Conservation (phyloP, 2,329 filamentous ascomycete species). For the Talaromyces sp. region DNA sequence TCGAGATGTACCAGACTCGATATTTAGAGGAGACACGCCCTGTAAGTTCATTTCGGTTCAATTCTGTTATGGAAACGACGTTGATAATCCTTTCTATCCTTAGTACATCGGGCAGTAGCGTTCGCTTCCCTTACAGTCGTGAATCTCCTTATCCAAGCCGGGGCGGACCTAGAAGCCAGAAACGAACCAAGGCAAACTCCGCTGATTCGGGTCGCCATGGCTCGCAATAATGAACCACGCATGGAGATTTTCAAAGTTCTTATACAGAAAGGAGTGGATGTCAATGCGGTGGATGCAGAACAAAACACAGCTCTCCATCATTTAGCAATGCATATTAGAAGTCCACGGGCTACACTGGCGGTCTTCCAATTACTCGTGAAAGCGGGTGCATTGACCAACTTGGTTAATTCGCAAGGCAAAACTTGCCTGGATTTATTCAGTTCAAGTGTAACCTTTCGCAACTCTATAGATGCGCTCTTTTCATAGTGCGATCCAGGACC, state of each 20-base stretch:
- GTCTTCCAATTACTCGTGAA: constrained; percentile 5
- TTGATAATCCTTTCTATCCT: too few relatives aligned
- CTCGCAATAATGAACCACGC: background rate
- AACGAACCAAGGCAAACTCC: background rate
- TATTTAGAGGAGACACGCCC: background rate
- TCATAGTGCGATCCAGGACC: too few relatives aligned
- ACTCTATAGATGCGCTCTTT: too few relatives aligned
- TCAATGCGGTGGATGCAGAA: background rate
- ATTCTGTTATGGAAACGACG: too few relatives aligned
- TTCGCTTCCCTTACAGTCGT: background rate
- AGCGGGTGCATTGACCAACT: constrained; percentile 2
- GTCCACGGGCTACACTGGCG: background rate
- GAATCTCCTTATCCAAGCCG: background rate
- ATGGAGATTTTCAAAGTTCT: background rate
- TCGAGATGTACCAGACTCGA: background rate
- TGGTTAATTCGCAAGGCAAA: constrained; percentile 3
- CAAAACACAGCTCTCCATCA: background rate
- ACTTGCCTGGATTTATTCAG: background rate
- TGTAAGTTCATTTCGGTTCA: background rate
- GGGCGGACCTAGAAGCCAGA: constrained; percentile 2
- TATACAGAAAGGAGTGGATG: background rate
- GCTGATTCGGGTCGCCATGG: background rate
- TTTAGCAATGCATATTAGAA: background rate
- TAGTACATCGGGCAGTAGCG: background rate
- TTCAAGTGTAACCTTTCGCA: background rate